Conservation (phyloP, 2,329 filamentous ascomycete genomes). For the Grosmannia clavigera region DNA sequence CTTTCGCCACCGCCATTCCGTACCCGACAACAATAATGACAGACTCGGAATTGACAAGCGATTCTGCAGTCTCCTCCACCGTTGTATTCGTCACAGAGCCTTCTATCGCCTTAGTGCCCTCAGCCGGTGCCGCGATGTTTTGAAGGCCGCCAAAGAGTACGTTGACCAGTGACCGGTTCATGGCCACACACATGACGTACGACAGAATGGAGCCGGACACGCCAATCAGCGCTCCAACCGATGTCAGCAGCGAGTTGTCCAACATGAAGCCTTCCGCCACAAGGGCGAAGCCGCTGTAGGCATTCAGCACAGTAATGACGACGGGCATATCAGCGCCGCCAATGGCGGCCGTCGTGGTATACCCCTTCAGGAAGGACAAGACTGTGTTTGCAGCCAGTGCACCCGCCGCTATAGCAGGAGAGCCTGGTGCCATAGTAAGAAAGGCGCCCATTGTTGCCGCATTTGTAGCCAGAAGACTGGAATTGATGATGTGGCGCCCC, state of each 20-base stretch:
- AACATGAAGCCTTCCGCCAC: slow-evolving; percentile 90
- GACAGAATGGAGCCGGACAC: slow-evolving; percentile 82
- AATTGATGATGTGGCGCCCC: slow-evolving; percentile 65
- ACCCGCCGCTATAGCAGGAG: slow-evolving; percentile 64
- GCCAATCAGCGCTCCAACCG: slow-evolving; percentile 75
- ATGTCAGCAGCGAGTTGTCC: slow-evolving; percentile 73
- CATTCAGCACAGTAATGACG: slow-evolving; percentile 81
- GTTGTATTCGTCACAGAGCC: slow-evolving; percentile 67
- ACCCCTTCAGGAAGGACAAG: slow-evolving; percentile 75
- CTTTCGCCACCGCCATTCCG: slow-evolving; percentile 89
- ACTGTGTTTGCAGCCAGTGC: slow-evolving; percentile 65
- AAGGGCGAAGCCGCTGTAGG: slow-evolving; percentile 80
- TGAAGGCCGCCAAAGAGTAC: slow-evolving; percentile 73
- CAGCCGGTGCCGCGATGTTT: slow-evolving; percentile 37
- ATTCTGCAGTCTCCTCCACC: slow-evolving; percentile 69
- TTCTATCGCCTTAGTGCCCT: slow-evolving; percentile 61
- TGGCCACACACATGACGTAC: slow-evolving; percentile 77
- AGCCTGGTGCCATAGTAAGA: slow-evolving; percentile 67
- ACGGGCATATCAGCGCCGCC: slow-evolving; percentile 92
- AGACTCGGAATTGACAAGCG: slow-evolving; percentile 62
- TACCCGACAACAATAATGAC: slow-evolving; percentile 89
- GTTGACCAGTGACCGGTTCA: slow-evolving; percentile 84
- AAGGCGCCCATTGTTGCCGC: slow-evolving; percentile 76
- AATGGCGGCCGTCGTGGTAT: slow-evolving; percentile 76
- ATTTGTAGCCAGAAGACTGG: slow-evolving; percentile 61